A percentile compares a stretch with the other conserved stretches of the same genome.
Conservation (phyloP, 2,329 filamentous ascomycete species). For the Venturia effusa region DNA sequence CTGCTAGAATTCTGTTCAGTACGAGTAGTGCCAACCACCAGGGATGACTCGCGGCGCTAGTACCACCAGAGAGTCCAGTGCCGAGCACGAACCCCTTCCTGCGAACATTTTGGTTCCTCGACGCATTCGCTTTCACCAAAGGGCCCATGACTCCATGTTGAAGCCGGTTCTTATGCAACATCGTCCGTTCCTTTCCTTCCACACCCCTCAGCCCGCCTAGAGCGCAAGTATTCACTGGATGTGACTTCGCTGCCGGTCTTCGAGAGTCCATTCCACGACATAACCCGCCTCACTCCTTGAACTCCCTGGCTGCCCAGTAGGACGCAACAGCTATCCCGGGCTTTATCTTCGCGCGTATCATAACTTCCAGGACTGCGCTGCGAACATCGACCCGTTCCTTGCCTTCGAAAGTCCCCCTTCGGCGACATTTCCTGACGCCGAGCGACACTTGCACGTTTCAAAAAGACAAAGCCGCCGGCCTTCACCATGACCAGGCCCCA, state of each 20-base stretch:
- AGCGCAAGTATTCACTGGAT: background rate
- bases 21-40: background rate
- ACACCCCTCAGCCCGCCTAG: background rate
- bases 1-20: background rate
- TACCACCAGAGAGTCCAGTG: too few relatives aligned
- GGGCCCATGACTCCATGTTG: background rate
- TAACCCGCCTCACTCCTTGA: background rate
- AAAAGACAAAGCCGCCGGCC: background rate
- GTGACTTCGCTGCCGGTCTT: conserved; percentile 5
- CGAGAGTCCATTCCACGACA: conserved; percentile 1
- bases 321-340: background rate
- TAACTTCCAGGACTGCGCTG: background rate
- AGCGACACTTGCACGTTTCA: conserved; percentile 4
- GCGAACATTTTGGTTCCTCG: background rate
- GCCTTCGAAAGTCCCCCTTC: background rate
- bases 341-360: background rate
- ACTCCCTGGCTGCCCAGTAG: background rate
- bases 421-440: background rate
- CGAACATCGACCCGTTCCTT: background rate
- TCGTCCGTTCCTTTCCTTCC: background rate
- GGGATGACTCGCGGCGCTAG: background rate
- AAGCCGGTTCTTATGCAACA: background rate
- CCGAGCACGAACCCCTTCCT: background rate
- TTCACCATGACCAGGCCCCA: conserved; percentile 42
- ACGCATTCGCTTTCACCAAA: background rate